A percentile compares a stretch with the other conserved stretches of the same genome.
phyloP scores from a whole-genome alignment of 192 early-diverging fungal genomes.

The Podila verticillata region DNA sequence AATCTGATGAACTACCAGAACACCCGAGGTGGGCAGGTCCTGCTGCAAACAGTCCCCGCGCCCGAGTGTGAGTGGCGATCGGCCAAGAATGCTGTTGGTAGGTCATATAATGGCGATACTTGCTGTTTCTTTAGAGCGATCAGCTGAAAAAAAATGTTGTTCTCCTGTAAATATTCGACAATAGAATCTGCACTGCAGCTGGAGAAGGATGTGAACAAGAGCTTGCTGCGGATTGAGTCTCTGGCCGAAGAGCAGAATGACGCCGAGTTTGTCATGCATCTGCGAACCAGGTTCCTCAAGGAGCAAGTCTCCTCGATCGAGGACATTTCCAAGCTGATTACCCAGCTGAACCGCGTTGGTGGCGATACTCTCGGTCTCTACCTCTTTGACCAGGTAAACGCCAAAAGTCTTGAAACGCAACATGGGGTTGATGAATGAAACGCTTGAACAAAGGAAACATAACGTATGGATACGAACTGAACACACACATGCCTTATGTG shows the following conservation, averaged over 20 bases:
- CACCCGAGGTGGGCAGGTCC: conserved; percentile 57
- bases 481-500: neutral
- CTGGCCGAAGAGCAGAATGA: conserved; percentile 57
- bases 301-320: conserved; percentile 62
- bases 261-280: conserved; percentile 56
- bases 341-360: conserved; percentile 60
- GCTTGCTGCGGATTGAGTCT: conserved; percentile 56
- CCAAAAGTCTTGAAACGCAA: too few species aligned
- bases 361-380: conserved; percentile 51
- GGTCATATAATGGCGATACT: neutral
- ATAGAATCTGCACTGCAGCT: conserved; percentile 61
- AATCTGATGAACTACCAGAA: conserved; percentile 57
- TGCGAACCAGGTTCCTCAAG: conserved; percentile 53
- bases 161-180: neutral
- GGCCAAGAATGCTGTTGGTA: conserved; percentile 59
- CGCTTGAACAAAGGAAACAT: too few species aligned
- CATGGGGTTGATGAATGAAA: too few species aligned
- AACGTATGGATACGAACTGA: too few species aligned
- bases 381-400: conserved; percentile 36
- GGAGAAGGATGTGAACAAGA: conserved; percentile 67
- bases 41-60: conserved; percentile 55
- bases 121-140: too few species aligned
- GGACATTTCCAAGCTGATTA: conserved; percentile 57
- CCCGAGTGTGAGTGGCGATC: conserved; percentile 63
- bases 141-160: too few species aligned